These are phyloP conservation scores for Podospora fimiseda DNA, from an alignment of 495 filamentous ascomycete species.

Conservation along the genomic window DNA sequence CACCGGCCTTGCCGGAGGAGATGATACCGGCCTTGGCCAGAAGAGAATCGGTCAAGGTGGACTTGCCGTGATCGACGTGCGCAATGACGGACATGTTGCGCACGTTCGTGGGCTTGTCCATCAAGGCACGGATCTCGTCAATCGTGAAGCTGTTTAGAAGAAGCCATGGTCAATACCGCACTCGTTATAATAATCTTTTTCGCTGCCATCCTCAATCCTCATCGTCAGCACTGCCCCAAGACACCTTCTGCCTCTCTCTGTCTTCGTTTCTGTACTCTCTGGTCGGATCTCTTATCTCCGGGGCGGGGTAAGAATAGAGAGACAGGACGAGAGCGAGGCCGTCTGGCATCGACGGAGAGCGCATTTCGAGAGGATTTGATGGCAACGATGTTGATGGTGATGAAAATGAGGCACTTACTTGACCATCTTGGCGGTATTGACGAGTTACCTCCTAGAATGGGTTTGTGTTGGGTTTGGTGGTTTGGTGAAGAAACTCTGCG, in stretches of 20 bases:
- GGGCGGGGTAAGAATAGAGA: conserved; percentile 27
- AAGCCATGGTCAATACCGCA: conserved; percentile 30
- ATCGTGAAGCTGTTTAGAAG: conserved; percentile 89
- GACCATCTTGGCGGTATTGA: conserved; percentile 92
- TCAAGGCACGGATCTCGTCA: conserved; percentile 92
- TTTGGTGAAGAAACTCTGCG: conserved; percentile 18
- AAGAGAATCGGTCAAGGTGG: conserved; percentile 97
- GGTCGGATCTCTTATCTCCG: conserved; percentile 38
- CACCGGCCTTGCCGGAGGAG: conserved; percentile 93
- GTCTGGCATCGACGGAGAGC: neutral
- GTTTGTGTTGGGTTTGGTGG: conserved; percentile 17
- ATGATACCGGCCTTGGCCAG: conserved; percentile 99
- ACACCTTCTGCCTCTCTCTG: neutral
- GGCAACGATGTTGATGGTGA: conserved; percentile 2
- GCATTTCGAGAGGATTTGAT: no score
- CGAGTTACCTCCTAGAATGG: conserved; percentile 26
- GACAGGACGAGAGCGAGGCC: conserved; percentile 22
- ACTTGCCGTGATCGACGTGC: conserved; percentile 99
- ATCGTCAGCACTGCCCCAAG: conserved; percentile 10
- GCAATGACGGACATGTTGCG: conserved; percentile 99
- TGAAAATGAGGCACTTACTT: conserved; percentile 66
- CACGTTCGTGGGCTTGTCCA: conserved; percentile 96
- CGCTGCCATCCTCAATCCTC: conserved; percentile 10
- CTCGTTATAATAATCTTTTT: no score
- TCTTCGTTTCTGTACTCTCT: neutral